Percentiles rank a stretch among this genome's conserved stretches.
Conservation (phyloP, 2,329 filamentous ascomycete genomes). For the Diaporthe batatas region DNA sequence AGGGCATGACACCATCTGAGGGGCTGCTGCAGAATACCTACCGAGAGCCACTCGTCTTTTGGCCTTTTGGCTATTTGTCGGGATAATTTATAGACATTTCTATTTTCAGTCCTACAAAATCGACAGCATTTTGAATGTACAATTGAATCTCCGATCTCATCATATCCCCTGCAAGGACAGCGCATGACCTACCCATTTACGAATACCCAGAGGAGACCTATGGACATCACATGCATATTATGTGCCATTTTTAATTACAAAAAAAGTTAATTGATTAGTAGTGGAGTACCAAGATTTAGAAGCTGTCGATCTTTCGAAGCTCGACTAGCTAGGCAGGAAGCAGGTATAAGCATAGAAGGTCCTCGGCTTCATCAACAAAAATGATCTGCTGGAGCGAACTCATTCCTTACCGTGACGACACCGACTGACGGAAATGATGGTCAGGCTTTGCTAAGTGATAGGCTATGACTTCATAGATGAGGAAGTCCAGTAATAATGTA, state of each 20-base stretch:
- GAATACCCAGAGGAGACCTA: slow-evolving; percentile 45
- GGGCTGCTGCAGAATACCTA: slow-evolving; percentile 3
- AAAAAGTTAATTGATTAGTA: slow-evolving; percentile 11
- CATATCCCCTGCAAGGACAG: slow-evolving; percentile 36
- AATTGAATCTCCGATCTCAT: neutral
- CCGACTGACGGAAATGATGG: slow-evolving; percentile 10
- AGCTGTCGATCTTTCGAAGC: slow-evolving; percentile 46
- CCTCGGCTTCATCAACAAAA: slow-evolving; percentile 47
- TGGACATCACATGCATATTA: slow-evolving; percentile 42
- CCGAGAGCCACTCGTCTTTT: neutral
- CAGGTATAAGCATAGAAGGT: slow-evolving; percentile 45
- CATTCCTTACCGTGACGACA: too few relatives aligned
- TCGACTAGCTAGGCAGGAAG: slow-evolving; percentile 44
- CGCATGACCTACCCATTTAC: slow-evolving; percentile 36
- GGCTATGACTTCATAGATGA: slow-evolving; percentile 43
- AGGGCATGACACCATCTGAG: slow-evolving; percentile 40
- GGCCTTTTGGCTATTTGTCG: too few relatives aligned
- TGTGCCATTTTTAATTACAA: neutral
- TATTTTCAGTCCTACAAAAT: neutral
- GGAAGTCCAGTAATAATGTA: slow-evolving; percentile 36
- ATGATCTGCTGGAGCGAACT: slow-evolving; percentile 39
- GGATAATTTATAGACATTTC: neutral
- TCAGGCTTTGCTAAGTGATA: slow-evolving; percentile 47
- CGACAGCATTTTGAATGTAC: neutral
- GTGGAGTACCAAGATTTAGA: slow-evolving; percentile 46